These are phyloP conservation scores for Penicillium turbatum DNA, from an alignment of 495 filamentous ascomycete species.

Conservation along the genomic window DNA sequence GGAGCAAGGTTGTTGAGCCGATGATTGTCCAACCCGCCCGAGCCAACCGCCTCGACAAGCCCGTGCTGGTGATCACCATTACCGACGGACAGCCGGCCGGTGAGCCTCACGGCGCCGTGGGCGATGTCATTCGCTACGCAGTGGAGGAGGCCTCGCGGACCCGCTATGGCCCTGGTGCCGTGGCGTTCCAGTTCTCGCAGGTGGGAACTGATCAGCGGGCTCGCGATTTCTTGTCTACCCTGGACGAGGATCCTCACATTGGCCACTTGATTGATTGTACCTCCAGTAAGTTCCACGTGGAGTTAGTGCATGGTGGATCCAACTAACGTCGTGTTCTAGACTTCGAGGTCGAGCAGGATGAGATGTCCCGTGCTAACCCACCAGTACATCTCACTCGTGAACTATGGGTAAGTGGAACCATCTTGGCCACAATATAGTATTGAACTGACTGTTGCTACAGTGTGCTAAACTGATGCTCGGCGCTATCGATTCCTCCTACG, in stretches of 20 bases:
- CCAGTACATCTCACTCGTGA: slow-evolving; percentile 59
- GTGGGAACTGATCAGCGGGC: slow-evolving; percentile 66
- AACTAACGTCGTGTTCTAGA: slow-evolving; percentile 40
- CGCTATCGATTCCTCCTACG: slow-evolving; percentile 62
- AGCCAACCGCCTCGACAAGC: slow-evolving; percentile 53
- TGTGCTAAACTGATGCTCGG: slow-evolving; percentile 68
- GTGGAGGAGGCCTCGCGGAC: slow-evolving; percentile 41
- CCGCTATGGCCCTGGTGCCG: slow-evolving; percentile 48
- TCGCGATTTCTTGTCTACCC: slow-evolving; percentile 55
- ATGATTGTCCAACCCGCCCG: slow-evolving; percentile 52
- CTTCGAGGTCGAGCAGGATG: slow-evolving; percentile 62
- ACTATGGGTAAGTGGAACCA: slow-evolving; percentile 50
- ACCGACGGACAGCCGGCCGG: slow-evolving; percentile 65
- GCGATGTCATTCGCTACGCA: slow-evolving; percentile 49
- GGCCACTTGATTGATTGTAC: slow-evolving; percentile 66
- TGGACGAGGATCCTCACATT: slow-evolving; percentile 61
- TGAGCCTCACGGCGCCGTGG: slow-evolving; percentile 45
- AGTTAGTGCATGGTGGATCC: background rate
- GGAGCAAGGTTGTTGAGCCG: slow-evolving; percentile 58
- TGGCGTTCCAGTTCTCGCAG: slow-evolving; percentile 70
- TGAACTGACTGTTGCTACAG: slow-evolving; percentile 23
- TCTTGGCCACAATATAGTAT: background rate
- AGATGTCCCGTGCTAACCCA: slow-evolving; percentile 54
- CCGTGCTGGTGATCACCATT: slow-evolving; percentile 64
- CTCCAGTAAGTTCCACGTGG: slow-evolving; percentile 53